phyloP scores from a whole-genome alignment of 345 rosid species.

The Mangifera indica region DNA sequence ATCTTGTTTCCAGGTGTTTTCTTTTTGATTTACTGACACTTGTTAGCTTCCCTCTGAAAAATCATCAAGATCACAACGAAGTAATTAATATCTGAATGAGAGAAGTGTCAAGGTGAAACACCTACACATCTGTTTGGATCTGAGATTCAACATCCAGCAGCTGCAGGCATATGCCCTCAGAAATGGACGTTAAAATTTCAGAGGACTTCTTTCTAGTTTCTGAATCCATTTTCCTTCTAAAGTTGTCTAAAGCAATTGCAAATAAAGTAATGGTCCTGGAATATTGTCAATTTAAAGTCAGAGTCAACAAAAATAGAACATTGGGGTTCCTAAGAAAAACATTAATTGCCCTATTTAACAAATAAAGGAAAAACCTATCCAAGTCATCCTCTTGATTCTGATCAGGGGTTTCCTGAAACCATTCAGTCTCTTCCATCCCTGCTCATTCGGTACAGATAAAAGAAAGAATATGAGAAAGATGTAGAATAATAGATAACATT shows the following conservation, averaged over 20 bases:
- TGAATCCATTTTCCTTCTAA: conserved; percentile 59
- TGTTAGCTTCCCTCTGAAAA: conserved; percentile 60
- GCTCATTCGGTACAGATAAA: conserved; percentile 27
- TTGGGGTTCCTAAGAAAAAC: conserved; percentile 1
- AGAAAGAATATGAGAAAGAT: conserved; percentile 1
- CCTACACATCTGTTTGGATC: conserved; percentile 72
- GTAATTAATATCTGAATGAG: conserved; percentile 16
- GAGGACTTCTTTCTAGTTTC: conserved; percentile 69
- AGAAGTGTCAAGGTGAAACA: conserved; percentile 22
- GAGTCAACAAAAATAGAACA: conserved; percentile 23
- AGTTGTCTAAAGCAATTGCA: conserved; percentile 65
- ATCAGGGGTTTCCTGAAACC: conserved; percentile 47
- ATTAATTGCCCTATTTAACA: conserved; percentile 7
- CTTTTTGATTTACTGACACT: conserved; percentile 64
- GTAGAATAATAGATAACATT: conserved; percentile 1
- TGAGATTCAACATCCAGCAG: conserved; percentile 65
- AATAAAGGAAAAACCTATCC: conserved; percentile 54
- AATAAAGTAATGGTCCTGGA: conserved; percentile 67
- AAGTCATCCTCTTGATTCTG: conserved; percentile 59
- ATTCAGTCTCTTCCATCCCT: conserved; percentile 46
- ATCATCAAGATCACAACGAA: conserved; percentile 26
- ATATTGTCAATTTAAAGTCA: conserved; percentile 30
- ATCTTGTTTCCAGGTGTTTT: conserved; percentile 65
- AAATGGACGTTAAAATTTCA: conserved; percentile 68
- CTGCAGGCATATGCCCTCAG: conserved; percentile 60